Conservation (phyloP, 805 yeast genomes). For the Cyberlindnera suaveolens region DNA sequence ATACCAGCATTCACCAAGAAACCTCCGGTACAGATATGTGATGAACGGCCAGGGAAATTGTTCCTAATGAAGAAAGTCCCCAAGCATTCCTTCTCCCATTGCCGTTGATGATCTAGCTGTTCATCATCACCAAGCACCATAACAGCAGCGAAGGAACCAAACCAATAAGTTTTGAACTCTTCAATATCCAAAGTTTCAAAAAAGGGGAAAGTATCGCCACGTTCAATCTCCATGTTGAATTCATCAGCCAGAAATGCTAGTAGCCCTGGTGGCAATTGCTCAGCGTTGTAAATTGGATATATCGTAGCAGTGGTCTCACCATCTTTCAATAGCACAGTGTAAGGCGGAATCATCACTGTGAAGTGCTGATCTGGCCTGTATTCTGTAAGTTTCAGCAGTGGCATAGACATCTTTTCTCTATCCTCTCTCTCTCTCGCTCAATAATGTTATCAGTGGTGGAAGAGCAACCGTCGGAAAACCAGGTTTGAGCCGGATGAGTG, state of each 20-base stretch:
- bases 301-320: conserved; percentile 91
- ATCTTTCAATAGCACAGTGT: conserved; percentile 76
- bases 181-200: conserved; percentile 73
- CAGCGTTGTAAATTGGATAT: conserved; percentile 68
- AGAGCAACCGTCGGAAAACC: no score
- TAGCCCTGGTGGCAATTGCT: conserved; percentile 70
- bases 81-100: conserved; percentile 90
- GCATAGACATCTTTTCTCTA: conserved; percentile 6
- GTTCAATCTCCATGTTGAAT: conserved; percentile 84
- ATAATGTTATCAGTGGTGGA: no score
- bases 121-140: conserved; percentile 74
- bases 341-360: conserved; percentile 39
- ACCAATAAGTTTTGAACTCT: conserved; percentile 83
- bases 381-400: conserved; percentile 10
- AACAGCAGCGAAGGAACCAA: conserved; percentile 75
- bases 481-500: no score
- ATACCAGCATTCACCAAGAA: conserved; percentile 90
- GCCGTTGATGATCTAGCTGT: conserved; percentile 43
- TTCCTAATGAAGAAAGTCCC: conserved; percentile 85
- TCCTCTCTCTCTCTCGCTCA: no score
- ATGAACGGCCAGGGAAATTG: conserved; percentile 86
- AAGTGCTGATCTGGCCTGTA: conserved; percentile 20
- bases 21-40: conserved; percentile 88
- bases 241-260: conserved; percentile 83
- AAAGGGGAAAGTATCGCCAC: conserved; percentile 84